phyloP scores from a whole-genome alignment of 192 early-diverging fungal genomes.

The Gonapodya prolifera region DNA sequence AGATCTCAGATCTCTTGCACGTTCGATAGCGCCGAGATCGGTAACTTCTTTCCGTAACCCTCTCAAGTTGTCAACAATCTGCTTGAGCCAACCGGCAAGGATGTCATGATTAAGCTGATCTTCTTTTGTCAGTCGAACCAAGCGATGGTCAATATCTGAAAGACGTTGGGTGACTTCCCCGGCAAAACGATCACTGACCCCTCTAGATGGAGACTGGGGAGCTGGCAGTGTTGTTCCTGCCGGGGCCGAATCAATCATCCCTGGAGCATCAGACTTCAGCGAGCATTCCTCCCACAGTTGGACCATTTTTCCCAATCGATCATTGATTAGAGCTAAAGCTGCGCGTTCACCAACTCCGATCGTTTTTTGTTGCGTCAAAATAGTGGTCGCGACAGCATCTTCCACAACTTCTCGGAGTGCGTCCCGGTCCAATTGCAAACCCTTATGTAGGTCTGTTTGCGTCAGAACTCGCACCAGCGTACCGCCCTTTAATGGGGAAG shows the following conservation, averaged over 20 bases:
- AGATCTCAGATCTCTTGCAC: not conserved
- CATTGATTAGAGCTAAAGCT: not conserved
- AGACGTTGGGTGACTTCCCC: not conserved
- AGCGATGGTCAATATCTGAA: not conserved
- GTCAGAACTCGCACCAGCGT: not conserved
- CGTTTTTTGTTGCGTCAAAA: not conserved
- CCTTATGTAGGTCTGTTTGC: not conserved
- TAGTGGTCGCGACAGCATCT: not conserved
- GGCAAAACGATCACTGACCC: not conserved
- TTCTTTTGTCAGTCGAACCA: not conserved
- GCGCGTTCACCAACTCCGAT: not conserved
- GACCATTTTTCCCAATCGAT: not conserved
- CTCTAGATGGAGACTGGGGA: not conserved
- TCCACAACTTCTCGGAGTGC: conserved; percentile 1
- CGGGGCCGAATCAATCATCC: not conserved
- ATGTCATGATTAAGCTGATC: not conserved
- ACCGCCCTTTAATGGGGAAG: not conserved
- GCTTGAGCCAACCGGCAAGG: conserved; percentile 4
- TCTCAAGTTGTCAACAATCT: not conserved
- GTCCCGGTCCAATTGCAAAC: not conserved
- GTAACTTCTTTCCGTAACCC: not conserved
- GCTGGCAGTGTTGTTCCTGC: not conserved
- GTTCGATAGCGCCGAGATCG: not conserved
- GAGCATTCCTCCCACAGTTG: not conserved
- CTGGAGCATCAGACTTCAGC: no score